Conservation (phyloP, 108 stramenopile genomes). For the Epipyxis sp. region DNA sequence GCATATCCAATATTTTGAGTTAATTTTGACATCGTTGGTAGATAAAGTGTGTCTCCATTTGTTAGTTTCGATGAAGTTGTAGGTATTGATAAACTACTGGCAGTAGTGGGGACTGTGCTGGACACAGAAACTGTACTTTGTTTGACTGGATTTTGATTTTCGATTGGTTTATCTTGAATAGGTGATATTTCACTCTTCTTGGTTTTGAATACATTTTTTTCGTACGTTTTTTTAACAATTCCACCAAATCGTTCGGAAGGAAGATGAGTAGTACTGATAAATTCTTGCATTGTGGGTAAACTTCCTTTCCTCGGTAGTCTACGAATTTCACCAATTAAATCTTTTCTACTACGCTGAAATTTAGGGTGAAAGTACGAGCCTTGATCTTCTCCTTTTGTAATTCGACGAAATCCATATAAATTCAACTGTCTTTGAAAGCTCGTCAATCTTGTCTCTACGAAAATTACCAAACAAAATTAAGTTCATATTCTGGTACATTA, state of each 20-base stretch:
- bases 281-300: not conserved
- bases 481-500: not conserved
- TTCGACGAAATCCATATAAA: constrained; percentile 68
- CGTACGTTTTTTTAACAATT: not conserved
- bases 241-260: no score
- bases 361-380: constrained; percentile 86
- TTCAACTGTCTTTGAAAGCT: constrained; percentile 82
- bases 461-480: no score
- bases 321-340: constrained; percentile 52
- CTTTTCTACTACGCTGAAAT: constrained; percentile 80
- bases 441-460: constrained; percentile 56
- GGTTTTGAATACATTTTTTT: not conserved
- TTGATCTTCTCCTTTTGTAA: constrained; percentile 74
- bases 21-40: constrained; percentile 23
- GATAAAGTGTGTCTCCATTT: not conserved
- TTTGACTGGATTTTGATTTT: not conserved
- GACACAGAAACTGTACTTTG: not conserved
- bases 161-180: not conserved
- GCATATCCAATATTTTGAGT: constrained; percentile 21
- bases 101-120: not conserved
- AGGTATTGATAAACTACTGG: not conserved
- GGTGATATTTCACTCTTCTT: not conserved
- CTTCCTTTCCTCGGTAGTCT: constrained; percentile 12
- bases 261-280: no score
- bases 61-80: not conserved